phyloP scores from a whole-genome alignment of 768 basidiomycete genomes.

The Pulveroboletus ravenelii region DNA sequence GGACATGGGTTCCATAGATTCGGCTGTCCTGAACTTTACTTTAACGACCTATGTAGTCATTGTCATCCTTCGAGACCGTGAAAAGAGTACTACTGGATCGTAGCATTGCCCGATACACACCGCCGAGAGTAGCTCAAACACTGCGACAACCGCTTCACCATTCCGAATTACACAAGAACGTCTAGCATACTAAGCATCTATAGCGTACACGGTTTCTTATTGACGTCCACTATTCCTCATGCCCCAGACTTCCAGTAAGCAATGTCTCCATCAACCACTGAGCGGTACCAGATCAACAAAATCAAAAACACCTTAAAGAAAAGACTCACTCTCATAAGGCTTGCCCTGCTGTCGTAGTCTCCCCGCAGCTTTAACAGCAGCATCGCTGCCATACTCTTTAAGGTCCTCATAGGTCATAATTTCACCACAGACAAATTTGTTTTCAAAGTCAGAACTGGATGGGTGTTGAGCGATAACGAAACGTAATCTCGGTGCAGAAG shows the following conservation, averaged over 20 bases:
- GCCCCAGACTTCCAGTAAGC: slow-evolving; percentile 87
- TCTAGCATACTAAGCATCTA: slow-evolving; percentile 11
- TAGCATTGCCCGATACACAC: no score
- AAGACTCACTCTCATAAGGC: slow-evolving; percentile 81
- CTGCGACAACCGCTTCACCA: background rate
- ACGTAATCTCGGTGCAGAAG: background rate
- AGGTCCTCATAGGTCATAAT: slow-evolving; percentile 92
- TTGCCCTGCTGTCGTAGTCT: slow-evolving; percentile 96
- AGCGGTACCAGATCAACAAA: slow-evolving; percentile 5
- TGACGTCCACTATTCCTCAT: slow-evolving; percentile 14
- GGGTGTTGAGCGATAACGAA: background rate
- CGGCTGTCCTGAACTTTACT: no score
- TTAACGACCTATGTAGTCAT: no score
- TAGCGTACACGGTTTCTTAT: slow-evolving; percentile 8
- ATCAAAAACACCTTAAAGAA: background rate
- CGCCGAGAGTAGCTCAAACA: no score
- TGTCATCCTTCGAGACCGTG: no score
- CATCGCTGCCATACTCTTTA: slow-evolving; percentile 85
- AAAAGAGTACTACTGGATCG: no score
- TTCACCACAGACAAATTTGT: slow-evolving; percentile 96
- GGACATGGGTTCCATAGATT: background rate
- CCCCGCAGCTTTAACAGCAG: slow-evolving; percentile 90
- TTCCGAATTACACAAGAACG: slow-evolving; percentile 8
- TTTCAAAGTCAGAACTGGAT: slow-evolving; percentile 88
- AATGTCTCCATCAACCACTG: slow-evolving; percentile 86